phyloP scores from a whole-genome alignment of 129 eudicot species.

The Pseudognaphalium luteoalbum region DNA sequence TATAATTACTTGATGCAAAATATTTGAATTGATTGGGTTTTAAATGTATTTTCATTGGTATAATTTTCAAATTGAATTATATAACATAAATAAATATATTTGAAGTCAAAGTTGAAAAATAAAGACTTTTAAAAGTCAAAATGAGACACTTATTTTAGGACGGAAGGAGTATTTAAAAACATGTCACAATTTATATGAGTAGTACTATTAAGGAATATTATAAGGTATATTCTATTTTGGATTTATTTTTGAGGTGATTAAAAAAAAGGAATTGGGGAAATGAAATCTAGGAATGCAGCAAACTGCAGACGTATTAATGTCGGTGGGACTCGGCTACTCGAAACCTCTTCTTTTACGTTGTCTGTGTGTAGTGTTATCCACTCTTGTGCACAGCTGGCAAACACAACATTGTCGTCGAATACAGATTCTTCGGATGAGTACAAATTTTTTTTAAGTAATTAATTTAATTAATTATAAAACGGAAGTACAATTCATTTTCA shows the following conservation, averaged over 20 bases:
- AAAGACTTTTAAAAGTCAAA: too few relatives aligned
- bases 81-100: too few relatives aligned
- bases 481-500: too few relatives aligned
- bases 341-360: conserved; percentile 16
- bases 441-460: neutral
- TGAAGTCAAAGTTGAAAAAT: too few relatives aligned
- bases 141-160: too few relatives aligned
- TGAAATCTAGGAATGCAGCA: conserved; percentile 14
- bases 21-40: too few relatives aligned
- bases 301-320: conserved; percentile 23
- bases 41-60: too few relatives aligned
- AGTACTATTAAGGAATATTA: too few relatives aligned
- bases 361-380: conserved; percentile 10
- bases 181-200: too few relatives aligned
- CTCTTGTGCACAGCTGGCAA: conserved; percentile 29
- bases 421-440: neutral
- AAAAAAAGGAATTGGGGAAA: neutral
- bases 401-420: neutral
- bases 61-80: too few relatives aligned
- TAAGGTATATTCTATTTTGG: neutral
- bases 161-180: too few relatives aligned
- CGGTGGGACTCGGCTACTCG: conserved; percentile 33
- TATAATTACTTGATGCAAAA: too few relatives aligned
- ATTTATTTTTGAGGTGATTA: neutral
- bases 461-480: neutral